A percentile compares a stretch with the other conserved stretches of the same genome.
Conservation (phyloP, 208 protist species). For the Leishmania major region DNA sequence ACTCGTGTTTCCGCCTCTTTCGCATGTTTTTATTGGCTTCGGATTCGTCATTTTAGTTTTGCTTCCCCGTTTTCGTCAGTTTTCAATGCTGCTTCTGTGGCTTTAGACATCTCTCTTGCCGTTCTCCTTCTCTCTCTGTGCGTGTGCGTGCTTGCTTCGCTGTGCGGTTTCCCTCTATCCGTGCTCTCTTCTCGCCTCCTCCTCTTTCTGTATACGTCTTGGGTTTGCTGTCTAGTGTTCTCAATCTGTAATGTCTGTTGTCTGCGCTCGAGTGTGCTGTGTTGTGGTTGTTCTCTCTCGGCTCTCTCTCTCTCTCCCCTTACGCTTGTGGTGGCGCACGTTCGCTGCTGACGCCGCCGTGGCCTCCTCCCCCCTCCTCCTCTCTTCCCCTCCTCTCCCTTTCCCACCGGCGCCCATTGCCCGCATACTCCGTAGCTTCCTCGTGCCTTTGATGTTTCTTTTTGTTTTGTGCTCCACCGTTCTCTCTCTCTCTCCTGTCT, state of each 20-base stretch:
- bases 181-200: not conserved
- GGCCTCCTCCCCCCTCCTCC: not conserved
- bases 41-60: not conserved
- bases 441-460: slow-evolving; percentile 17
- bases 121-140: not conserved
- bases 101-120: not conserved
- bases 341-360: not conserved
- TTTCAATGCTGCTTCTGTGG: not conserved
- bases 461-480: not conserved
- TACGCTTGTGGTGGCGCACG: not conserved
- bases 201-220: not conserved
- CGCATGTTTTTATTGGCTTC: not conserved
- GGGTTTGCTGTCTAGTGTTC: not conserved
- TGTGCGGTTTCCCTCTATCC: not conserved
- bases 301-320: not conserved
- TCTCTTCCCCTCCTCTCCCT: not conserved
- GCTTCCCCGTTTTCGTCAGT: not conserved
- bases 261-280: not conserved
- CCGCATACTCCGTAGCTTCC: not conserved
- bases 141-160: not conserved
- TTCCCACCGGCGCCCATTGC: not conserved
- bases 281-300: not conserved
- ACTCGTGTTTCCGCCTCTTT: not conserved
- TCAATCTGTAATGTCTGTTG: not conserved
- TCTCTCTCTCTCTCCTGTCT: not conserved